Conservation (phyloP, 1,139 yeast species). For the Saccharomyces uvarum region DNA sequence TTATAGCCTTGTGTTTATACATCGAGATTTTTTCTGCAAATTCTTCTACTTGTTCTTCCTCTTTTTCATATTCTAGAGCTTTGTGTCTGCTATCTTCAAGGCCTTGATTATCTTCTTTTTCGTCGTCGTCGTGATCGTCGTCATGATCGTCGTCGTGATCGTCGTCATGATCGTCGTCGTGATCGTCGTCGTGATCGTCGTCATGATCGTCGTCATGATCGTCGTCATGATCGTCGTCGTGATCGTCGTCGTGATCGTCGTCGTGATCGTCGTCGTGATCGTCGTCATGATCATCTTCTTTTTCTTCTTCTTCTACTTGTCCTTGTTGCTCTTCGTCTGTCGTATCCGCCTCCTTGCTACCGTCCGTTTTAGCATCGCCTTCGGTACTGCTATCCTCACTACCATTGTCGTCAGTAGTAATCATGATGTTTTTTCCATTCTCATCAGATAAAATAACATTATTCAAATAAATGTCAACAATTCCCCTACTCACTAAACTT, state of each 20-base stretch:
- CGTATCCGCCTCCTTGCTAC: background rate
- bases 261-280: slow-evolving; percentile 8
- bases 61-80: background rate
- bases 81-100: slow-evolving; percentile 3
- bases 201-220: slow-evolving; percentile 5
- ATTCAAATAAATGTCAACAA: slow-evolving; percentile 42
- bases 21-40: background rate
- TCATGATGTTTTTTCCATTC: slow-evolving; percentile 12
- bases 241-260: slow-evolving; percentile 7
- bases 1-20: background rate
- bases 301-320: slow-evolving; percentile 7
- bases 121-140: slow-evolving; percentile 10
- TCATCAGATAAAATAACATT: slow-evolving; percentile 15
- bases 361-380: slow-evolving; percentile 5
- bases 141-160: slow-evolving; percentile 7
- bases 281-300: slow-evolving; percentile 9
- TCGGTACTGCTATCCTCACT: slow-evolving; percentile 10
- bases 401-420: slow-evolving; percentile 17
- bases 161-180: slow-evolving; percentile 12
- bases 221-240: slow-evolving; percentile 10
- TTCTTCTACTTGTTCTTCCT: background rate
- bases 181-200: slow-evolving; percentile 7
- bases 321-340: too few species aligned
- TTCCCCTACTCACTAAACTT: slow-evolving; percentile 61
- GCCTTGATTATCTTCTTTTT: slow-evolving; percentile 10